Evolutionary conservation across 176 grass and related monocot species (phyloP), one percentile per base, ranked within the genome.

Genomic region (Cocos nucifera): DNA sequence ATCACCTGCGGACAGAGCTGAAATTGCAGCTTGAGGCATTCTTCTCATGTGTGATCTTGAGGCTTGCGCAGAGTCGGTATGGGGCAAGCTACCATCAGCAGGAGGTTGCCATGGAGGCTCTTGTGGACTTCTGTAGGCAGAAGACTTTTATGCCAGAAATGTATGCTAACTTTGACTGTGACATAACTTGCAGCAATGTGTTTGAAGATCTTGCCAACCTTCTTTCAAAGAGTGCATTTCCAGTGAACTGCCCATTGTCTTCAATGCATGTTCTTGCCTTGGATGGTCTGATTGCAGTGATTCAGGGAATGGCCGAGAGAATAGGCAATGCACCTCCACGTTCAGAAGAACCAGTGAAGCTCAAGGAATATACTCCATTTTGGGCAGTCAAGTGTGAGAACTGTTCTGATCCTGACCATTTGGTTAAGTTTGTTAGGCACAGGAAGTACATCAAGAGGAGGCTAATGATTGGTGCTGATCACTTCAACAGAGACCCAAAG

Each of bases 81-180:
- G 93, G 93, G 10, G 79, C 87, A 75, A 91, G 84, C 66, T 98
- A 85, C 69, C 87, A 98, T 71, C 93, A 92, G 71, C 87, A 98
- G 69, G 93, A 98, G 78, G 87, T 98, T 15, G 87, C 87, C 12
- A 57, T 92, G 76, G 93, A 98, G 74, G 81, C 84, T 77, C 70
- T 98, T n/a, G 79, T 92, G 51, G 93, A 98, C 77, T 95, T 95
- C 64, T 98, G 93, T 53, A 75, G 87, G 74, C 93, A 98, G 69
- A 92, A 92, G 78, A 80, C 81, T 61, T 98, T 98, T 64, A 92
- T 98, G 87, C 81, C 84, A 19, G 93, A 98, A 76, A 98, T 98
- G 93, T 92, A 92, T 86, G 85, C 70, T 2, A 98, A 98, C 67
- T 92, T 98, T 72, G 93, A 98, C 54, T 98, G 93, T 70, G 87